Conservation (phyloP, 2,329 filamentous ascomycete genomes). For the Aspergillus sp. region DNA sequence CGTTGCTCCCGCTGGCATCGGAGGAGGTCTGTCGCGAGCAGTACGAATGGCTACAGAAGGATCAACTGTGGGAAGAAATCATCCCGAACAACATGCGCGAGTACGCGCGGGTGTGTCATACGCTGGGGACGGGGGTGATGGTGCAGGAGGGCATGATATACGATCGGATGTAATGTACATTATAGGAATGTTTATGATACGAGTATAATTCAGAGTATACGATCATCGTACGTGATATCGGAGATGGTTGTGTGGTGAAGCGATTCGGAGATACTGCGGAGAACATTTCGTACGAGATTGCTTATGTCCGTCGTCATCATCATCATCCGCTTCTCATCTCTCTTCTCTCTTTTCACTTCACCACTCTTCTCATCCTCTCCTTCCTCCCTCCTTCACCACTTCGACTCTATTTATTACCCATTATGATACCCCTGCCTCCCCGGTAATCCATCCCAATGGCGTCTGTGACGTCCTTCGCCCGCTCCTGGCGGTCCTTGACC, state of each 20-base stretch:
- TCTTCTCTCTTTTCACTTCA: background rate
- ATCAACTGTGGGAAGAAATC: constrained; percentile 31
- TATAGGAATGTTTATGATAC: background rate
- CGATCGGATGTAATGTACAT: constrained; percentile 10
- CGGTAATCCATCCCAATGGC: constrained; percentile 7
- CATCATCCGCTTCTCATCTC: background rate
- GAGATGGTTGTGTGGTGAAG: background rate
- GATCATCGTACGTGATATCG: background rate
- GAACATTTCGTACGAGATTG: background rate
- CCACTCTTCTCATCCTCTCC: background rate
- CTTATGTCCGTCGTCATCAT: background rate
- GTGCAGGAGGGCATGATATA: constrained; percentile 15
- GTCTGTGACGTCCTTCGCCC: constrained; percentile 7
- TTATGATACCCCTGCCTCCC: background rate
- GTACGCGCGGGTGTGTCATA: constrained; percentile 30
- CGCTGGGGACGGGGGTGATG: constrained; percentile 15
- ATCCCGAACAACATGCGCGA: constrained; percentile 35
- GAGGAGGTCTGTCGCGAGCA: constrained; percentile 30
- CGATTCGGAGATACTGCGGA: constrained; percentile 1
- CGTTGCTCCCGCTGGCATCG: constrained; percentile 29
- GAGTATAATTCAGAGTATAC: background rate
- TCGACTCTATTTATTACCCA: background rate
- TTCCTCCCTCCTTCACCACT: background rate
- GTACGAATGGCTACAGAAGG: constrained; percentile 26
- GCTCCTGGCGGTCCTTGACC: constrained; percentile 1